A percentile compares a stretch with the other conserved stretches of the same genome.
Conservation (phyloP, 306 rosid genomes). For the Prunus dulcis region DNA sequence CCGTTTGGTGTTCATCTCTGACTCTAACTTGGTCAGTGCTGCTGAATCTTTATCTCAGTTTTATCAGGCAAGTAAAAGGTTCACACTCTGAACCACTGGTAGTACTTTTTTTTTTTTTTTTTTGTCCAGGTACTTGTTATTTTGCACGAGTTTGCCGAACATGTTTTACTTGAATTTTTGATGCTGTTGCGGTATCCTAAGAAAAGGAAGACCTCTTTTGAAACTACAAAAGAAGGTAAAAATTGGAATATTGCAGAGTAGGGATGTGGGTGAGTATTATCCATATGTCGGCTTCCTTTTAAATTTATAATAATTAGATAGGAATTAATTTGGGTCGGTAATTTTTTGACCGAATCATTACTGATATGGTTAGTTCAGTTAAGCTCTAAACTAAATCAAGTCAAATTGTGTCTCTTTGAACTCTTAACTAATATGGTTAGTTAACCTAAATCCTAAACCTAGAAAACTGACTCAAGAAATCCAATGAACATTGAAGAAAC, state of each 20-base stretch:
- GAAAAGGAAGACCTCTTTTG: neutral
- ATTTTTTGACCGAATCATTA: no score
- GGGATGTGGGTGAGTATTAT: neutral
- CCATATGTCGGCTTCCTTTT: neutral
- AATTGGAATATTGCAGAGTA: neutral
- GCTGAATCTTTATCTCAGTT: neutral
- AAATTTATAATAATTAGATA: no score
- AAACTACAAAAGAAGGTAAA: neutral
- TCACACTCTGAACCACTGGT: neutral
- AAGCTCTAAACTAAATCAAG: no score
- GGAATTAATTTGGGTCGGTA: no score
- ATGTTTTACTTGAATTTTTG: neutral
- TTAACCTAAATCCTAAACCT: no score
- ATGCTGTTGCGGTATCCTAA: neutral
- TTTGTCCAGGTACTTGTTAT: neutral
- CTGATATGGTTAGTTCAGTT: no score
- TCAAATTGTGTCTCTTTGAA: no score
- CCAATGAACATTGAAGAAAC: no score
- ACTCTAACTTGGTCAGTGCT: neutral
- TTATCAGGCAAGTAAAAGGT: neutral
- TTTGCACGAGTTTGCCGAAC: neutral
- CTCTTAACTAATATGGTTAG: no score
- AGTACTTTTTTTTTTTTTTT: neutral
- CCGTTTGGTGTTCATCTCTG: conserved; percentile 10
- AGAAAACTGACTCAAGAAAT: no score